Conservation (phyloP, 2,329 filamentous ascomycete species). For the Cladosporium halotolerans region DNA sequence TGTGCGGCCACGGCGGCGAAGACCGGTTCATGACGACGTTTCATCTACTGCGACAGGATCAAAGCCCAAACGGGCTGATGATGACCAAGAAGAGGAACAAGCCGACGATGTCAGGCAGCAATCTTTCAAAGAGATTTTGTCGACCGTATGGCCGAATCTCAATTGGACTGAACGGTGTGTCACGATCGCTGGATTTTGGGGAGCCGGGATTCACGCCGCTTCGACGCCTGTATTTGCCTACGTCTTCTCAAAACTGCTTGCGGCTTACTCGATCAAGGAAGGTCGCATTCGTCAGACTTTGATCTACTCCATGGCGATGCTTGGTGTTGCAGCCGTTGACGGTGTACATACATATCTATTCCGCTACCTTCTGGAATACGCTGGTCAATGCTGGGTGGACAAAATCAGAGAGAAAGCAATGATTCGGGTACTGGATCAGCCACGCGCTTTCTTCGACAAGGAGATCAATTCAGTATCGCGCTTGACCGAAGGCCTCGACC, state of each 20-base stretch:
- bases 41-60: background rate
- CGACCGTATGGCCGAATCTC: conserved; percentile 65
- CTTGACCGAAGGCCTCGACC: conserved; percentile 67
- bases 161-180: conserved; percentile 44
- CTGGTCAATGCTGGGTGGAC: conserved; percentile 72
- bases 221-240: conserved; percentile 70
- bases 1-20: conserved; percentile 6
- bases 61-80: background rate
- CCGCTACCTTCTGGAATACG: conserved; percentile 65
- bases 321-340: conserved; percentile 62
- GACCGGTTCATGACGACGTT: background rate
- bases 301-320: conserved; percentile 64
- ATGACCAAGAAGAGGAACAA: background rate
- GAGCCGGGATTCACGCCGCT: conserved; percentile 58
- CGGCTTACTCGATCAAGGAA: conserved; percentile 56
- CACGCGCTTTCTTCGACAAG: conserved; percentile 70
- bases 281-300: conserved; percentile 47
- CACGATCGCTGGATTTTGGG: conserved; percentile 55
- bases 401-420: conserved; percentile 62
- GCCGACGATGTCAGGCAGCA: conserved; percentile 11
- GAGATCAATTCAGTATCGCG: conserved; percentile 57
- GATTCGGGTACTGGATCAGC: conserved; percentile 65
- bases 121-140: conserved; percentile 50
- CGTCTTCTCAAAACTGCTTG: conserved; percentile 65
- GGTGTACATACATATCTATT: conserved; percentile 58